Evolutionary conservation across 371 early-diverging fungal species (phyloP), one percentile per base, ranked within the genome.

Genomic region (Thermomucor indicae-seudaticae): DNA sequence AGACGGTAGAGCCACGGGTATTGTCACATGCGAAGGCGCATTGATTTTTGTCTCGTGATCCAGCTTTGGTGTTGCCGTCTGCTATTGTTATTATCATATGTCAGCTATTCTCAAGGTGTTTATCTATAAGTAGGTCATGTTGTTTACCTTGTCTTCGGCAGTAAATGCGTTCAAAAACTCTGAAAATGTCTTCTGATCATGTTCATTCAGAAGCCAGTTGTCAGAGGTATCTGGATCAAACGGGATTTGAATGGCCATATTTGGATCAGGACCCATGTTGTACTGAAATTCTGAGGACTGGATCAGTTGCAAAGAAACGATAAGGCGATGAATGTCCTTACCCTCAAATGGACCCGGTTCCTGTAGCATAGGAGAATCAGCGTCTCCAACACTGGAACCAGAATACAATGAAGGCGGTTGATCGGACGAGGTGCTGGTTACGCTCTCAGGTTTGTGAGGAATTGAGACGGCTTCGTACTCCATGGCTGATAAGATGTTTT

Each of bases 301-400:
- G 39, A 20, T 12, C 20, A 29, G 41, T 20, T 8, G 17, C 1
- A 27, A 49, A 40, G 31, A 31, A 6, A 47, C 8, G 16, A 28
- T 17, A 47, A 29, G 32, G 28, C 23, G 23, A 23, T 47, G 31
- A 28, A 47, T 22, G 40, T 43, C 17, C 16, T 44, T 27, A 54
- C 55, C 55, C 47, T 54, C 55, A 34, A 47, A 54, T 3, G 55
- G 47, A 41, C 32, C 30, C 17, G 48, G 42, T 32, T 54, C 55
- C 27, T 54, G 55, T 25, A 47, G 37, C 30, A 42, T 37, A 25
- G 47, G 47, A 7, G 47, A 31, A 47, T 54, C 55, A 7, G 47
- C 55, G 50, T 49, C 50, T 20, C 55, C 46, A 19, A 54, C 24
- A 42, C 55, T 54, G 12, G 55, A 54, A 24, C 55, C 55, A 41